Evolutionary conservation across 306 rosid genomes (phyloP), one percentile per base, ranked within the genome.

Genomic region (Astragalus membranaceus): DNA sequence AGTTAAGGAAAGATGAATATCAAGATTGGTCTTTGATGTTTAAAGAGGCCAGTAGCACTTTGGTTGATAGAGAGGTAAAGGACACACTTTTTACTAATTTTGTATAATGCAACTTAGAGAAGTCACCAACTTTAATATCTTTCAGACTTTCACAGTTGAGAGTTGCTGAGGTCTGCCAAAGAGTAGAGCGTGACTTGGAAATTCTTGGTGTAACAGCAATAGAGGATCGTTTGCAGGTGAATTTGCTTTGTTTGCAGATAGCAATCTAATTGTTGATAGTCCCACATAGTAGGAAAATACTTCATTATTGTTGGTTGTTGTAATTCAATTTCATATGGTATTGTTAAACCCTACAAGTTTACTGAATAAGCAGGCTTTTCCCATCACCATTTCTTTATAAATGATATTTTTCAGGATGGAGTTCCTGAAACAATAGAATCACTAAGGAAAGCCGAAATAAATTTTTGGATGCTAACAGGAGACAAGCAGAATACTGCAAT

Each of bases 391-490:
- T n/a, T n/a, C n/a, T n/a, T n/a, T n/a, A n/a, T n/a, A n/a, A n/a
- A n/a, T n/a, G n/a, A n/a, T n/a, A n/a, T n/a, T n/a, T n/a, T n/a
- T n/a, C n/a, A n/a, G n/a, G n/a, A n/a, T n/a, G n/a, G n/a, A n/a
- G n/a, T n/a, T n/a, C n/a, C n/a, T n/a, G n/a, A n/a, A n/a, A n/a
- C n/a, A n/a, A n/a, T n/a, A n/a, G n/a, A n/a, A n/a, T n/a, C n/a
- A n/a, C n/a, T n/a, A n/a, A n/a, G n/a, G n/a, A n/a, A 85, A 84
- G 99, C 99, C 44, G 99, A 97, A 81, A 94, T 94, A 84, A 88
- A 94, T 75, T 94, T 94, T 84, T 94, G 97, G 99, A 91, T 94
- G 99, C 88, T 94, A 62, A 94, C 99, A 3, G 99, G 99, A 64
- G 99, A 94, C 88, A 91, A 94, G 84, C 97, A 94, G 83, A 84